A percentile compares a stretch with the other conserved stretches of the same genome.
Conservation (phyloP, 495 filamentous ascomycete genomes). For the Penicillium fimorum region DNA sequence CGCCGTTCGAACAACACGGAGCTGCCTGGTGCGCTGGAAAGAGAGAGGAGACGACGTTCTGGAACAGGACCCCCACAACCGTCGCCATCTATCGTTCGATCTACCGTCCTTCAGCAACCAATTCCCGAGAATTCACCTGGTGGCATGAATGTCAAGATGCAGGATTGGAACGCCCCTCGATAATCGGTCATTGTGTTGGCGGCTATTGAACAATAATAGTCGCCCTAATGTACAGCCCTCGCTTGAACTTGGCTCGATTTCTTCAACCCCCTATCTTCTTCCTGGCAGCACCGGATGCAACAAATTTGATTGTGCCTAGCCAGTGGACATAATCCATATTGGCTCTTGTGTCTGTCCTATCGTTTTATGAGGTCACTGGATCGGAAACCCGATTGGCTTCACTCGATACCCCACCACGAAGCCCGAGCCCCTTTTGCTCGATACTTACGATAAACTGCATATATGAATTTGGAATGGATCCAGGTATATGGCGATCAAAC, state of each 20-base stretch:
- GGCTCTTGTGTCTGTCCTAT: constrained; percentile 19
- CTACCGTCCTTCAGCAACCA: constrained; percentile 37
- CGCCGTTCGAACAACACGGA: constrained; percentile 33
- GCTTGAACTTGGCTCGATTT: background rate
- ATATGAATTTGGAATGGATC: constrained; percentile 7
- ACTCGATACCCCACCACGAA: constrained; percentile 7
- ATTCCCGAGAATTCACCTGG: constrained; percentile 33
- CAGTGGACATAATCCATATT: constrained; percentile 12
- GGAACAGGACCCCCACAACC: constrained; percentile 63
- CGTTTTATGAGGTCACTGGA: constrained; percentile 9
- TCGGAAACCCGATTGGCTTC: background rate
- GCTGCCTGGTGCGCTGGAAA: constrained; percentile 57
- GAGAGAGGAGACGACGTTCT: constrained; percentile 65
- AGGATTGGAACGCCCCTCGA: constrained; percentile 40
- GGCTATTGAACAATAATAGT: background rate
- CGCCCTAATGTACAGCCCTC: background rate
- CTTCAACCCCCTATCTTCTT: constrained; percentile 4
- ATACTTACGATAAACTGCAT: constrained; percentile 9
- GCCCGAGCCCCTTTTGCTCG: constrained; percentile 4
- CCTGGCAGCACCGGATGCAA: background rate
- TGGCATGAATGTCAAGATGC: constrained; percentile 42
- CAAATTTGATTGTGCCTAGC: background rate
- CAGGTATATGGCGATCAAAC: constrained; percentile 2
- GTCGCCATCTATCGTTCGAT: constrained; percentile 40
- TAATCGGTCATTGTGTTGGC: constrained; percentile 18